Evolutionary conservation across 495 filamentous ascomycete genomes (phyloP).

Genomic region (Penicillium riverlandense): DNA sequence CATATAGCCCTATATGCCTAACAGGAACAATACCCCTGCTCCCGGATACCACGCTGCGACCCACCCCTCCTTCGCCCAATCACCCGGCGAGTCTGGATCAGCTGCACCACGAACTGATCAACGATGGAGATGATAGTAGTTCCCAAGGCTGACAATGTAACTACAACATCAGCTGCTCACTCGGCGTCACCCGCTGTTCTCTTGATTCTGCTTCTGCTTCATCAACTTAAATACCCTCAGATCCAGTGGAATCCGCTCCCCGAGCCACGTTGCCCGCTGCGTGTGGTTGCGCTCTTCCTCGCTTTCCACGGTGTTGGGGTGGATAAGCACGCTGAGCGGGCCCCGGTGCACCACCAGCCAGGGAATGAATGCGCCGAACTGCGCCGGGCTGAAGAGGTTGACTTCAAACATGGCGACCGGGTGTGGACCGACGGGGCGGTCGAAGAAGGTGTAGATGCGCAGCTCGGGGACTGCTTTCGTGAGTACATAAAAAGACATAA

Average conservation of each 20-base stretch:
- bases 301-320: constrained; percentile 63
- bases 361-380: constrained; percentile 81
- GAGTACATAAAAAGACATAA: neutral
- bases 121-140: no score
- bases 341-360: constrained; percentile 84
- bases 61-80: no score
- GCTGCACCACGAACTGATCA: no score
- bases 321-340: constrained; percentile 69
- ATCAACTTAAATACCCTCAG: constrained; percentile 48
- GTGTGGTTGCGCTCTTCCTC: constrained; percentile 64
- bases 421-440: constrained; percentile 75
- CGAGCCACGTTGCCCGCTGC: constrained; percentile 79
- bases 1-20: no score
- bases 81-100: neutral
- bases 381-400: constrained; percentile 73
- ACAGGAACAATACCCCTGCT: no score
- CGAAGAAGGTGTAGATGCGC: constrained; percentile 71
- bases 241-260: constrained; percentile 64
- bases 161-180: neutral
- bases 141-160: no score
- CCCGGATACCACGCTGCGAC: no score
- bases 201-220: constrained; percentile 21
- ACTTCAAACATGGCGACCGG: constrained; percentile 87
- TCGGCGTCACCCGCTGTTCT: constrained; percentile 4
- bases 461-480: constrained; percentile 65